Evolutionary conservation across 305 asterid genomes (phyloP).

Genomic region (Rubia occidens): DNA sequence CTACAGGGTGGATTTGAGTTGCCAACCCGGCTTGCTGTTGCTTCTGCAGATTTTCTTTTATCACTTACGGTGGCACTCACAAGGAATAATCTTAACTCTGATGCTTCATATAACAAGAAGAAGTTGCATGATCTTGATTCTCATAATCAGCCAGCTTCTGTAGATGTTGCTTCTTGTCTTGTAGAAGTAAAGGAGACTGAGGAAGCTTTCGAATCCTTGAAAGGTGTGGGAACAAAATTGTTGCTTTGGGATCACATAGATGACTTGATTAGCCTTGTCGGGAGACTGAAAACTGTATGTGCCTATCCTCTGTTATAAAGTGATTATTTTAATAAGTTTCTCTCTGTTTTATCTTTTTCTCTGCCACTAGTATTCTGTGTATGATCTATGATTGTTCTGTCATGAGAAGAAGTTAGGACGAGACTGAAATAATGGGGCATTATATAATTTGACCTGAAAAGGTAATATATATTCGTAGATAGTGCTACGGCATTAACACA

Average conservation of each 20-base stretch:
- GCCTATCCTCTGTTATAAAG: constrained; percentile 16
- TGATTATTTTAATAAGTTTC: constrained; percentile 16
- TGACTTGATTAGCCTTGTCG: constrained; percentile 52
- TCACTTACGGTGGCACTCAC: constrained; percentile 69
- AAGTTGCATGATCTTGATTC: constrained; percentile 31
- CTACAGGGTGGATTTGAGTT: constrained; percentile 75
- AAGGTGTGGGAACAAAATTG: constrained; percentile 47
- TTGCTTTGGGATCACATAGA: constrained; percentile 68
- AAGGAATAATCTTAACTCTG: constrained; percentile 33
- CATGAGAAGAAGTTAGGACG: not conserved
- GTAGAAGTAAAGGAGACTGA: constrained; percentile 28
- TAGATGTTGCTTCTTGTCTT: constrained; percentile 26
- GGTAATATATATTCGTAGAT: not conserved
- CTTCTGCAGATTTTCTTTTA: constrained; percentile 76
- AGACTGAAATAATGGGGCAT: not conserved
- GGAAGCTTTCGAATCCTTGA: constrained; percentile 33
- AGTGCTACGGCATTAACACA: not conserved
- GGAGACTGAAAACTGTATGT: constrained; percentile 69
- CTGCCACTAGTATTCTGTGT: not conserved
- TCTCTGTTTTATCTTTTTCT: constrained; percentile 4
- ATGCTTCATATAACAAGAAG: constrained; percentile 32
- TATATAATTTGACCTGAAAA: not conserved
- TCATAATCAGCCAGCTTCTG: constrained; percentile 28
- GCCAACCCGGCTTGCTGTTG: constrained; percentile 89
- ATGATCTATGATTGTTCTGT: not conserved